phyloP scores from a whole-genome alignment of 306 rosid genomes.

The Lagenaria siceraria region DNA sequence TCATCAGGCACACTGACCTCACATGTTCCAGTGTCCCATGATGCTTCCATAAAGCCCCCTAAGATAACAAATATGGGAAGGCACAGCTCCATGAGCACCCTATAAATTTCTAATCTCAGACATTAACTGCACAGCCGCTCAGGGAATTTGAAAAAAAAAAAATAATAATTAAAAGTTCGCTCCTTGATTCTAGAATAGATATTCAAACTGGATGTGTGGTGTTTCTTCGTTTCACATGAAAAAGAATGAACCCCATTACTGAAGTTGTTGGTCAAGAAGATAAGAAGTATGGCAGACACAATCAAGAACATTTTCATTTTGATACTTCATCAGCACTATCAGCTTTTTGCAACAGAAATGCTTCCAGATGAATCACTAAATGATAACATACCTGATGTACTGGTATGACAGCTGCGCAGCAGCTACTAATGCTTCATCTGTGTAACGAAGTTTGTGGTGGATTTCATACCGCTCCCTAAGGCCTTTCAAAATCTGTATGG shows the following conservation, averaged over 20 bases:
- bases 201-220: background rate
- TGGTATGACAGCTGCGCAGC: slow-evolving; percentile 89
- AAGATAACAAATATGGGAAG: background rate
- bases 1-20: background rate
- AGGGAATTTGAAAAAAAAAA: background rate
- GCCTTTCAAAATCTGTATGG: slow-evolving; percentile 75
- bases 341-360: background rate
- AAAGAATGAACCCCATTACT: background rate
- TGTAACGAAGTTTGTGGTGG: slow-evolving; percentile 93
- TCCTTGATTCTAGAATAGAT: background rate
- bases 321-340: background rate
- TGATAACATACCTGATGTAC: slow-evolving; percentile 65
- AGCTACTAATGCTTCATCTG: slow-evolving; percentile 78
- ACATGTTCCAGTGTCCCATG: background rate
- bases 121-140: background rate
- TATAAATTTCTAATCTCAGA: background rate
- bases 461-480: slow-evolving; percentile 90
- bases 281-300: background rate
- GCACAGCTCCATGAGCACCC: background rate
- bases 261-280: background rate
- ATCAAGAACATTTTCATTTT: background rate
- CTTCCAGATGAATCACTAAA: background rate
- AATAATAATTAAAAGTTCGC: too few species aligned
- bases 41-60: background rate
- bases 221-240: background rate